Conservation (phyloP, 2,329 filamentous ascomycete species). For the Cladorrhinum sp. region DNA sequence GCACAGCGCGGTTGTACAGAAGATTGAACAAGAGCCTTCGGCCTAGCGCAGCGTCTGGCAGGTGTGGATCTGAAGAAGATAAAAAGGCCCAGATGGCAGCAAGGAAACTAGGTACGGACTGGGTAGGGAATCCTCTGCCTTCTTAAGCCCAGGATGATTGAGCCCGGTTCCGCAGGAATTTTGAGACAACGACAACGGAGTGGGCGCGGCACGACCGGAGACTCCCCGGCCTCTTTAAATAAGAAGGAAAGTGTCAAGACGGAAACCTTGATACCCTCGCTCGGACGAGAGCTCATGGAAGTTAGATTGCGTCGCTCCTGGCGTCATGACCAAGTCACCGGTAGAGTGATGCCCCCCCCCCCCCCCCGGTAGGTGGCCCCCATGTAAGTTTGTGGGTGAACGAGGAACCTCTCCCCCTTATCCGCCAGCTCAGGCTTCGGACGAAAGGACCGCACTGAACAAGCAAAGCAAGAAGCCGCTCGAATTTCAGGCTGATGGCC, state of each 20-base stretch:
- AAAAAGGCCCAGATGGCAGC: constrained; percentile 7
- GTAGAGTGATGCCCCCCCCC: constrained; percentile 14
- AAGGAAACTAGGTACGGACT: constrained; percentile 1
- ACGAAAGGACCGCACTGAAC: constrained; percentile 28
- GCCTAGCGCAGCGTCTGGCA: constrained; percentile 7
- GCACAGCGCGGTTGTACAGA: constrained; percentile 21
- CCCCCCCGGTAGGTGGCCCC: constrained; percentile 16
- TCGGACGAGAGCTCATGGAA: constrained; percentile 22
- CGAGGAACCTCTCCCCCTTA: not conserved
- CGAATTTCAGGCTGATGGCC: constrained; percentile 29
- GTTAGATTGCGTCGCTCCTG: constrained; percentile 22
- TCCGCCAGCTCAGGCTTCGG: constrained; percentile 21
- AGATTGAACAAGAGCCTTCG: constrained; percentile 13
- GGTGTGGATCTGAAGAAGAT: constrained; percentile 5
- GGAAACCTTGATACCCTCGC: constrained; percentile 21
- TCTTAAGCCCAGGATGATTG: constrained; percentile 22
- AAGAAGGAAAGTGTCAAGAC: constrained; percentile 18
- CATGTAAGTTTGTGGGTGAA: constrained; percentile 23
- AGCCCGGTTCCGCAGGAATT: constrained; percentile 40
- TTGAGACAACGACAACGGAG: constrained; percentile 42
- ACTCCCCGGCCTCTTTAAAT: constrained; percentile 33
- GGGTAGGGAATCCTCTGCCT: constrained; percentile 22
- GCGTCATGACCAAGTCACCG: constrained; percentile 18
- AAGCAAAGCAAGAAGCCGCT: constrained; percentile 36
- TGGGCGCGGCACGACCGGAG: constrained; percentile 34